Evolutionary conservation across 148 eudicot genomes (phyloP).

Genomic region (Camellia sinensis): DNA sequence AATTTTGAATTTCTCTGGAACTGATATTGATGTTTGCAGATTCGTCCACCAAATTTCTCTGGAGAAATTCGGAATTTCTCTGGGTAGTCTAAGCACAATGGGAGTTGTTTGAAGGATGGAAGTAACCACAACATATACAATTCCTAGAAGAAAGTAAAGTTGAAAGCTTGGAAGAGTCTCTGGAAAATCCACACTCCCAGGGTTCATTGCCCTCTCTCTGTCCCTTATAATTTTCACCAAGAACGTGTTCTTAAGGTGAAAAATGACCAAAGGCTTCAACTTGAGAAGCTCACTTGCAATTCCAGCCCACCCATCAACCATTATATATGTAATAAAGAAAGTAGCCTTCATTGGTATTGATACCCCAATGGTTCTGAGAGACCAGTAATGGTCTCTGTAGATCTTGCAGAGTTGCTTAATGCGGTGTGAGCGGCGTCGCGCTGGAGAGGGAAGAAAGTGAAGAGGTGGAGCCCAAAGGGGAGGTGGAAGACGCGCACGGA

Average conservation of each 20-base stretch:
- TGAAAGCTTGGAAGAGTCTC: constrained; percentile 81
- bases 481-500: constrained; percentile 66
- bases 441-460: constrained; percentile 53
- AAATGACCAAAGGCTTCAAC: constrained; percentile 72
- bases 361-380: constrained; percentile 83
- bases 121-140: constrained; percentile 89
- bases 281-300: constrained; percentile 87
- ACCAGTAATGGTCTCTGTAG: too few relatives aligned
- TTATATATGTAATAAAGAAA: constrained; percentile 93
- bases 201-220: constrained; percentile 83
- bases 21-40: too few relatives aligned
- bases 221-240: constrained; percentile 94
- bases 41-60: too few relatives aligned
- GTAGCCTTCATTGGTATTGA: constrained; percentile 98
- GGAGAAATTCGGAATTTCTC: too few relatives aligned
- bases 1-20: too few relatives aligned
- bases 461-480: constrained; percentile 43
- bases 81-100: too few relatives aligned
- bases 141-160: constrained; percentile 83
- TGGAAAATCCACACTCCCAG: constrained; percentile 77
- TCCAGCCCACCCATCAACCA: constrained; percentile 99
- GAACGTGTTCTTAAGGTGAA: constrained; percentile 86
- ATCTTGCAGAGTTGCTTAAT: too few relatives aligned
- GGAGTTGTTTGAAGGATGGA: constrained; percentile 82
- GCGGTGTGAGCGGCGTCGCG: too few relatives aligned